A percentile compares a stretch with the other conserved stretches of the same genome.
phyloP scores from a whole-genome alignment of 2,329 filamentous ascomycete species.

The Zelopaecilomyces penicillatus region DNA sequence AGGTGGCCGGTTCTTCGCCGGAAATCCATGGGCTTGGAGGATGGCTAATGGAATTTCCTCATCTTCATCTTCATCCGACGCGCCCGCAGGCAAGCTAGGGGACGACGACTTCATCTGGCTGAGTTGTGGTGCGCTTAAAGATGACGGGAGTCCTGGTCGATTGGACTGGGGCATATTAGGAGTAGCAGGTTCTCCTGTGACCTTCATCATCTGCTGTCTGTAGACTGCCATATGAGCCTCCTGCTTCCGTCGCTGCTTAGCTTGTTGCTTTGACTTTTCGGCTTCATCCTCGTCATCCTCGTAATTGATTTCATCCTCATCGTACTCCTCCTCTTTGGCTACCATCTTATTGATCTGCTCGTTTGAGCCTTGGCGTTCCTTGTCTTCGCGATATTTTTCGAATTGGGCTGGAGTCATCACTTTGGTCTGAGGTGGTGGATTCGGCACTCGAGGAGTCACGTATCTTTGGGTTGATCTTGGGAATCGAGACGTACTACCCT shows the following conservation, averaged over 20 bases:
- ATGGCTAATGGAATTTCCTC: conserved; percentile 84
- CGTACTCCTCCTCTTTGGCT: conserved; percentile 52
- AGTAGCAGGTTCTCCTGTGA: conserved; percentile 62
- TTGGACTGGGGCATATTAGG: conserved; percentile 24
- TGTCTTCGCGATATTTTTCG: conserved; percentile 69
- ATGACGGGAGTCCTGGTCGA: conserved; percentile 48
- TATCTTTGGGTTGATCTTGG: conserved; percentile 29
- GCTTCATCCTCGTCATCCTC: conserved; percentile 71
- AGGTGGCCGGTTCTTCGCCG: conserved; percentile 67
- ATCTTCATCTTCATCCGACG: conserved; percentile 75
- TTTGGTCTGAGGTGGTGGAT: conserved; percentile 50
- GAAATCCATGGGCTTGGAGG: conserved; percentile 81
- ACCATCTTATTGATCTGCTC: conserved; percentile 33
- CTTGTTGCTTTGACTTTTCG: conserved; percentile 64
- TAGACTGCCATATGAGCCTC: conserved; percentile 86
- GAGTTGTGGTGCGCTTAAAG: conserved; percentile 56
- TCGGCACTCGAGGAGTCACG: conserved; percentile 22
- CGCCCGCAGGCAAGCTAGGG: conserved; percentile 34
- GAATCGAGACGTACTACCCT: conserved; percentile 33
- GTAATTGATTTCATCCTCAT: conserved; percentile 56
- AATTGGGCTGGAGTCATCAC: conserved; percentile 89
- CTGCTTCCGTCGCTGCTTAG: conserved; percentile 75
- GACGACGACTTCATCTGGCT: conserved; percentile 27
- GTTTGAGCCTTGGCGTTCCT: conserved; percentile 47
- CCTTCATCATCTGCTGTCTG: conserved; percentile 94